These are phyloP conservation scores for Penstemon barbatus DNA, from an alignment of 257 asterid genomes.

Conservation along the genomic window DNA sequence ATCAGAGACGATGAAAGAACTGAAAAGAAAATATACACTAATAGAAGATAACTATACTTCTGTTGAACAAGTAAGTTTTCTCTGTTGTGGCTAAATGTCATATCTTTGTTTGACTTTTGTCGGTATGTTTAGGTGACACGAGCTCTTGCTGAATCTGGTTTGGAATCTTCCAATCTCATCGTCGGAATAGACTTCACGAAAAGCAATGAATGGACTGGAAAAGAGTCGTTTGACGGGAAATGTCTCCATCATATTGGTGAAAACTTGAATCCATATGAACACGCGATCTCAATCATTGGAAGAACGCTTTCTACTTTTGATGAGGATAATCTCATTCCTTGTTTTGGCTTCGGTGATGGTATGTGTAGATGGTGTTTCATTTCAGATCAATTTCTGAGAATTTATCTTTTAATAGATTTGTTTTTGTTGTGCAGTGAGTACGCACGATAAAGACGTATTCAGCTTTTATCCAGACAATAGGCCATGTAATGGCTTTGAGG, in stretches of 20 bases:
- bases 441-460: slow-evolving; percentile 83
- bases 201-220: slow-evolving; percentile 93
- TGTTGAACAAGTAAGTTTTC: slow-evolving; percentile 57
- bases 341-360: slow-evolving; percentile 86
- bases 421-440: slow-evolving; percentile 46
- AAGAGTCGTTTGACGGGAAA: slow-evolving; percentile 49
- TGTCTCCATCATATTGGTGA: slow-evolving; percentile 67
- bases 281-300: slow-evolving; percentile 88
- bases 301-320: slow-evolving; percentile 76
- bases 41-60: slow-evolving; percentile 63
- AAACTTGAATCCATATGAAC: slow-evolving; percentile 70
- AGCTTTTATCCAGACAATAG: slow-evolving; percentile 62
- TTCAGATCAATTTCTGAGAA: neutral
- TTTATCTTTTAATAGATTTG: neutral
- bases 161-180: slow-evolving; percentile 91
- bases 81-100: neutral
- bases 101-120: slow-evolving; percentile 14
- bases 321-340: slow-evolving; percentile 88
- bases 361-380: neutral
- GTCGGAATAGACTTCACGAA: slow-evolving; percentile 92
- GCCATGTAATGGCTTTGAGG: slow-evolving; percentile 80
- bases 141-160: slow-evolving; percentile 74
- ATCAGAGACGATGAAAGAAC: slow-evolving; percentile 27
- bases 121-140: slow-evolving; percentile 48
- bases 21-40: slow-evolving; percentile 43